Evolutionary conservation across 495 filamentous ascomycete species (phyloP), one percentile per base, ranked within the genome.

Genomic region (Chaetomium fimeti): DNA sequence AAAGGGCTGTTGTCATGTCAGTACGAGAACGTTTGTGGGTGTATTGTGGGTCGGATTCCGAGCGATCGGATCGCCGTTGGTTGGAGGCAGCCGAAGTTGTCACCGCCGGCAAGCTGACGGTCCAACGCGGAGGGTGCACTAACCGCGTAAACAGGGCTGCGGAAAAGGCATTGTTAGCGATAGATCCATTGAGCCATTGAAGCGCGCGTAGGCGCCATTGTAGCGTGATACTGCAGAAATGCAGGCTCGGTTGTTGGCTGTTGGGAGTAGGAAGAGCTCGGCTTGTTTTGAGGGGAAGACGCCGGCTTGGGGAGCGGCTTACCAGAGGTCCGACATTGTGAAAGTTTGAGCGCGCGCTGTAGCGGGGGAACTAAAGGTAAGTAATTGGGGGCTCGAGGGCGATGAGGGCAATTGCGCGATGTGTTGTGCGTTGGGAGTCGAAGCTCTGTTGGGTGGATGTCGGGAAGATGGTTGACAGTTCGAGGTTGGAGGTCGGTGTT

Each of bases 91-190:
- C 22, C 32, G 45, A 20, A 5, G 8, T 20, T 36, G 59, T 24
- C 66, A 57, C 64, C 60, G 64, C 49, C 22, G 43, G 49, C 55
- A 47, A 48, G 61, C 18, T 16, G 56, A 32, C 49, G 59, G 60
- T 43, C 62, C 60, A 42, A 42, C 32, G 27, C 48, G 49, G 62
- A 55, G 58, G 60, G 60, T 63, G 68, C 76, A 97, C 93, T 90
- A 82, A 98, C 94, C 83, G 94, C 93, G 85, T 98, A 98, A 70
- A 96, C 93, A 81, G 94, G 94, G 82, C 94, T 98, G 72, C 69
- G 18, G 69, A 57, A 68, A 58, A 40, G 27, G 20, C 45, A 65
- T 63, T n/a, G 72, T 74, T 60, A 72, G 69, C 65, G 43, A 43
- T 24, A 49, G 22, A 55, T 48, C 22, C 15, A 62, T 24, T 47